Conservation (phyloP, 257 asterid genomes). For the Solanum chmielewskii region DNA sequence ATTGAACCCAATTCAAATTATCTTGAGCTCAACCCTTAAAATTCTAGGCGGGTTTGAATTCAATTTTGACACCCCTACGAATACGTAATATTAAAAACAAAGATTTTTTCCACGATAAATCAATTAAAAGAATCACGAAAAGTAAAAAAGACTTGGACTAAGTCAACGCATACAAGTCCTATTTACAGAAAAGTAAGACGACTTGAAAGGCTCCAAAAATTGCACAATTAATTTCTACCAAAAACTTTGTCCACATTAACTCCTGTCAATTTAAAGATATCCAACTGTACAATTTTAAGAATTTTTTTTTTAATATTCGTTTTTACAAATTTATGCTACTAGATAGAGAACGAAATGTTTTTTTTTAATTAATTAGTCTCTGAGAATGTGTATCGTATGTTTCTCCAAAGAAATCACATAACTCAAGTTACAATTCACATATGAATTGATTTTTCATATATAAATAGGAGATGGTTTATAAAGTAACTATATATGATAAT, state of each 20-base stretch:
- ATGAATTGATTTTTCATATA: too few relatives aligned
- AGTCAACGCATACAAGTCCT: background rate
- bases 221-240: background rate
- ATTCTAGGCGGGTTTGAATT: too few relatives aligned
- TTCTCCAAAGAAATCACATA: too few relatives aligned
- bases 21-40: too few relatives aligned
- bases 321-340: background rate
- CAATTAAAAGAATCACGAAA: background rate
- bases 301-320: background rate
- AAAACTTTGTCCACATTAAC: background rate
- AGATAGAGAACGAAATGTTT: background rate
- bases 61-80: too few relatives aligned
- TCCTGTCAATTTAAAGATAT: background rate
- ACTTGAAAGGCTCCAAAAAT: background rate
- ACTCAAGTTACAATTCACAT: too few relatives aligned
- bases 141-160: background rate
- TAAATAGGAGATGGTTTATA: too few relatives aligned
- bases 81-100: too few relatives aligned
- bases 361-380: too few relatives aligned
- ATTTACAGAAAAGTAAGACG: background rate
- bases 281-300: background rate
- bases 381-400: too few relatives aligned
- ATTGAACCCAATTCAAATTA: too few relatives aligned
- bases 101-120: fast-evolving
- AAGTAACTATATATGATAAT: too few relatives aligned